Base-by-base conservation (phyloP, 2,329 filamentous ascomycete species). In the Neopestalotiopsis sp. region DNA sequence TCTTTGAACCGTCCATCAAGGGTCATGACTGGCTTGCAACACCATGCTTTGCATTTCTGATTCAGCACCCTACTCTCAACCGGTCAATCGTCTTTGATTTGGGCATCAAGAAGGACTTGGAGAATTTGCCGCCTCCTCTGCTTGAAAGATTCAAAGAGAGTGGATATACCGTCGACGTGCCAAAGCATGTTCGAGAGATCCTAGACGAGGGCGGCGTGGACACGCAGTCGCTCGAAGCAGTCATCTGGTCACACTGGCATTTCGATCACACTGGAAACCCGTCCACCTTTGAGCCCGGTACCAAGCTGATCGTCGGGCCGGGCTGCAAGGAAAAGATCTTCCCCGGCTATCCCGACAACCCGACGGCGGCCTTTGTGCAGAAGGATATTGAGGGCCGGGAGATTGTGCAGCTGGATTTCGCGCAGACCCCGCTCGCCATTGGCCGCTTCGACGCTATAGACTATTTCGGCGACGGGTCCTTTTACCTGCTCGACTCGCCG, bases 221-320 rank as follows among this genome's bases (percentile, higher is more conserved):
- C 52, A 68, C 69, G 2, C 64, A 63, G 65, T 65, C 64, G 6
- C 65, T 74, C 57, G 71, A 73, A 64, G 73, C 72, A 38, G 62
- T 86, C 4, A 78, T 86, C 34, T 74, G 84, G 20, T 82, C 79
- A 69, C 84, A 86, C 68, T 77, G 80, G 4, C 84, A 86, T 71
- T 83, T 83, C 74, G 84, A 86, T 73, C 84, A 86, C 70, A 80
- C 81, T 38, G 85, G 84, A 60, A 83, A 84, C 14, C 82, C 84
- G 0, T 75, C 78, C 14, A 81, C 83, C 69, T 86, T 86, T 72
- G 72, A 76, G 1, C 78, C 79, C 14, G 76, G 80, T 0, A 77
- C 80, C 6, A 84, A 85, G 66, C 72, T 85, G 1, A 78, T 86
- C 49, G 85, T 71, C 6, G 69, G 69, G 17, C 69, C 69, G 2